These are phyloP conservation scores for Fragilariopsis cylindrus DNA, from an alignment of 108 stramenopile species.

Conservation along the genomic window DNA sequence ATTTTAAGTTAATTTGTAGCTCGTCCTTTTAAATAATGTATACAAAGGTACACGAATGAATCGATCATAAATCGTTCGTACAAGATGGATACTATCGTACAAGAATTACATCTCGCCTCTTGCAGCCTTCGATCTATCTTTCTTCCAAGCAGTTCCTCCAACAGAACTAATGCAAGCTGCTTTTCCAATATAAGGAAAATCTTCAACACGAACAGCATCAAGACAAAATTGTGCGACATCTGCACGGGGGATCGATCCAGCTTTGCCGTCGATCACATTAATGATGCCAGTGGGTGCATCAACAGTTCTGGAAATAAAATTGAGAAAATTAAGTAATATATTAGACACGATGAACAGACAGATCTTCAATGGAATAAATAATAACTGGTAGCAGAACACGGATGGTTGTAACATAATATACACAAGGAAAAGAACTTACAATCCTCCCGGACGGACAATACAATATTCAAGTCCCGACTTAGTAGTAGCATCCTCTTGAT, in stretches of 20 bases:
- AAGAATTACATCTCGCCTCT: conserved; percentile 55
- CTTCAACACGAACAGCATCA: conserved; percentile 83
- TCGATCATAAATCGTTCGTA: background rate
- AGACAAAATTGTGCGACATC: conserved; percentile 97
- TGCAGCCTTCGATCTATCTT: conserved; percentile 87
- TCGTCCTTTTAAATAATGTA: no score
- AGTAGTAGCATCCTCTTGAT: conserved; percentile 88
- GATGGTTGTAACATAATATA: no score
- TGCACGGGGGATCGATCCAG: conserved; percentile 92
- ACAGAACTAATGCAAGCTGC: conserved; percentile 94
- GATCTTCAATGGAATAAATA: no score
- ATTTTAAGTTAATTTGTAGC: no score
- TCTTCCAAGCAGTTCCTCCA: conserved; percentile 92
- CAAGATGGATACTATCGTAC: no score
- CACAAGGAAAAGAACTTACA: conserved; percentile 21
- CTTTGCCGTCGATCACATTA: conserved; percentile 97
- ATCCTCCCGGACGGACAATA: conserved; percentile 95
- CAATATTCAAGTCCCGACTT: conserved; percentile 89
- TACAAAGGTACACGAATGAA: background rate
- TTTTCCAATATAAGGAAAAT: conserved; percentile 93
- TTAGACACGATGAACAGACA: no score
- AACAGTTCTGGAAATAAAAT: conserved; percentile 48
- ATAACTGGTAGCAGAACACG: no score
- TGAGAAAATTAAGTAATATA: no score
- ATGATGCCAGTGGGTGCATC: conserved; percentile 95